Conservation (phyloP, 495 filamentous ascomycete species). For the Arthonia radiata region DNA sequence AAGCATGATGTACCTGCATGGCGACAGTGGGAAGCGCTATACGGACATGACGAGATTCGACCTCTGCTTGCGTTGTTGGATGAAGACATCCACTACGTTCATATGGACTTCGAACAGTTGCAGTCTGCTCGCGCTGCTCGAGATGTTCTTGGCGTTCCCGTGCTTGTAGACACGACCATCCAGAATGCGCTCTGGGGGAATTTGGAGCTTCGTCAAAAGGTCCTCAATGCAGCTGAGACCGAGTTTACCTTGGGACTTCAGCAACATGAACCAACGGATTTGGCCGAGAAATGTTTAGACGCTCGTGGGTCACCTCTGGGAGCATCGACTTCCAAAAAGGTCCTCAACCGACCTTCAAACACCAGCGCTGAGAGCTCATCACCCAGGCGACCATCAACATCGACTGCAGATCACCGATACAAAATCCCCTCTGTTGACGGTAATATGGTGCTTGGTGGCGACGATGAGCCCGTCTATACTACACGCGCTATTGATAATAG, state of each 20-base stretch:
- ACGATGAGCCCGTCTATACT: conserved; percentile 17
- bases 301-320: no score
- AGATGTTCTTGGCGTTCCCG: conserved; percentile 27
- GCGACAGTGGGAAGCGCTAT: conserved; percentile 23
- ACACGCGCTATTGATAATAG: no score
- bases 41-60: conserved; percentile 25
- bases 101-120: conserved; percentile 32
- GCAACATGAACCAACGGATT: no score
- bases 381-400: no score
- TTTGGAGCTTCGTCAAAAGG: conserved; percentile 27
- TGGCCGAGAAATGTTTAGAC: no score
- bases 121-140: conserved; percentile 24
- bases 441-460: conserved; percentile 31
- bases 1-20: no score
- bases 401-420: no score
- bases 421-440: conserved; percentile 31
- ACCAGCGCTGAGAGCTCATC: no score
- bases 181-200: conserved; percentile 29
- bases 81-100: conserved; percentile 35
- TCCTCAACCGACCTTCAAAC: no score
- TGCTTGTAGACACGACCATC: conserved; percentile 27
- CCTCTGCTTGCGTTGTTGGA: conserved; percentile 31
- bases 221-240: conserved; percentile 26
- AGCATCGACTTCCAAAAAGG: no score
- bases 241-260: conserved; percentile 20